Base-by-base conservation (phyloP, 2,329 filamentous ascomycete genomes). In the Myriosclerotinia scirpicola region DNA sequence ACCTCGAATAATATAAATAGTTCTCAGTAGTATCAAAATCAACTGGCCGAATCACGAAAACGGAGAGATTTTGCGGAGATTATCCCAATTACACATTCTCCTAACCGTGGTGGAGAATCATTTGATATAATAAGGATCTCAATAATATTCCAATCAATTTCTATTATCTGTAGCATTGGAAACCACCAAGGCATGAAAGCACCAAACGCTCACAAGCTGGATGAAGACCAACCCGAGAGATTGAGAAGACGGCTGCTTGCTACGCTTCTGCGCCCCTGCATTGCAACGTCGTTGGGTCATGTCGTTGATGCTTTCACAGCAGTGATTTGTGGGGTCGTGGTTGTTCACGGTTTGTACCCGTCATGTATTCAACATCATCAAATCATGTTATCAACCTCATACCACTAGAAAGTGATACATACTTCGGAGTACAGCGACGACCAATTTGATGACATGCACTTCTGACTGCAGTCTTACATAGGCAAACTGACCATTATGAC, bases 31-130 rank as follows among this genome's bases (percentile, higher is more conserved):
- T 53, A 22, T 50, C 44, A 38, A 50, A n/a, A 50, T 26, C 54
- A 46, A 36, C 44, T 61, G 60, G 36, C 46, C 64, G 46, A 65
- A 60, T 60, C 54, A 61, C 64, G 46, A 65, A 65, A 61, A 65
- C 46, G 64, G 64, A 61, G 64, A 46, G 17, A 60, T 40, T 17
- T 44, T 52, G 55, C 64, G 64, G 46, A 65, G 54, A 65, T 65
- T 65, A 42, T 60, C 54, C 42, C 46, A 60, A 53, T 60, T 42
- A 40, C 54, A 65, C 26, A 60, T 34, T 65, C 38, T 15, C 22
- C 22, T 38, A 64, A 54, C 64, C 46, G 46, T 65, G 54, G 46
- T 53, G 61, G 36, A 44, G 36, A 44, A 60, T 60, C 46, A 40
- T 42, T 63, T 53, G 60, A 50, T 50, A 22, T 42, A 46, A 22